Base-by-base conservation (phyloP, 495 filamentous ascomycete genomes). In the Massariosphaeria phaeospora region DNA sequence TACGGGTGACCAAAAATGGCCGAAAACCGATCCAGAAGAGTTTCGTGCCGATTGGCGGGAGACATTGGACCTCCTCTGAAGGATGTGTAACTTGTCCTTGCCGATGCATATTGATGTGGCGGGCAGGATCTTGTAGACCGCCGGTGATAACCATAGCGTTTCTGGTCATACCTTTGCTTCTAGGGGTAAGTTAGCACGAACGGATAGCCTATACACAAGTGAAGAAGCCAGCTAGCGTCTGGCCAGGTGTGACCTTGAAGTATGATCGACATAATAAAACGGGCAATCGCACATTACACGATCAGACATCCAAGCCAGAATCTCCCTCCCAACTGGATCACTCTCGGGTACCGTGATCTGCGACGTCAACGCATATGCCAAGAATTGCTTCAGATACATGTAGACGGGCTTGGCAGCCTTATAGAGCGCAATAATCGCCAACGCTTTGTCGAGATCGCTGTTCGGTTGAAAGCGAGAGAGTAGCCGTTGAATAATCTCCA, bases 1-100 rank as follows among this genome's bases (percentile, higher is more conserved):
- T 1, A 7, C 50, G 48, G 3, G 20, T 34, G 49, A 53, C 48
- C 20, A 53, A 12, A 23, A 53, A 59, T 5, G 56, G 56, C 3
- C 56, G 56, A 7, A 45, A 44, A 8, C 56, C 47, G 18, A 48
- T 18, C 56, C 56, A 59, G 20, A 59, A 52, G 23, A 52, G 13
- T 13, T 51, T 52, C 25, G 24, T 48, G 15, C 56, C 56, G n/a
- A 59, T 47, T 33, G 56, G 34, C 5, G 43, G 48, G 25, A 48
- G 10, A 12, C 24, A 51, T n/a, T 35, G 38, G 23, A 52, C 17
- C 10, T 50, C 9, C 7, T 34, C 27, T 7, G 29, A 33, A 33
- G 20, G 47, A 17, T 35, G 21, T 39, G 17, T 44, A n/a, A 20
- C 25, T 30, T 23, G 23, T 17, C 5, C 21, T 45, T 12, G 26